Conservation (phyloP, 495 filamentous ascomycete genomes). For the Pyrenula massariospora region DNA sequence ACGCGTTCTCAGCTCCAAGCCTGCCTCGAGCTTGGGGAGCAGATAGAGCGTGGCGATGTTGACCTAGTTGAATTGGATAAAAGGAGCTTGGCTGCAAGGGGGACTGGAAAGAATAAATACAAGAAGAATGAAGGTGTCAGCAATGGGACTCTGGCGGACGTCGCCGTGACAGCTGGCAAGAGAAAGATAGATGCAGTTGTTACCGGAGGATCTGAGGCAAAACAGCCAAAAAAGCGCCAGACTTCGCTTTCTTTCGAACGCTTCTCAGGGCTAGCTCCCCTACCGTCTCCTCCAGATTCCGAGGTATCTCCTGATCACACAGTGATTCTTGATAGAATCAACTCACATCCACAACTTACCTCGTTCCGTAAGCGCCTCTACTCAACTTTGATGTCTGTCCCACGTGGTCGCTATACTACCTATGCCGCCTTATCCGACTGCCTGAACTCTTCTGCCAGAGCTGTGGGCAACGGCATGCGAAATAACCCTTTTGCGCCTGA, state of each 20-base stretch:
- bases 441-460: conserved; percentile 59
- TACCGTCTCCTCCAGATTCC: not conserved
- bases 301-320: not conserved
- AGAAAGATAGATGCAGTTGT: not conserved
- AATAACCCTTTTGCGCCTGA: conserved; percentile 58
- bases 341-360: conserved; percentile 32
- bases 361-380: conserved; percentile 49
- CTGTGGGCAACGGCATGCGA: conserved; percentile 68
- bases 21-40: conserved; percentile 14
- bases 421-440: conserved; percentile 60
- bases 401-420: conserved; percentile 55
- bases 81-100: conserved; percentile 13
- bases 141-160: not conserved
- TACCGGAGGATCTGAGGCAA: not conserved
- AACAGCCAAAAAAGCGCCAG: not conserved
- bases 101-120: conserved; percentile 11
- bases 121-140: not conserved
- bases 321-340: conserved; percentile 7
- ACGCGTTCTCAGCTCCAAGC: conserved; percentile 11
- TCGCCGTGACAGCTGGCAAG: not conserved
- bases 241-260: not conserved
- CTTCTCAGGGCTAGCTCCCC: not conserved
- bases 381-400: conserved; percentile 57
- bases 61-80: conserved; percentile 14
- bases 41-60: conserved; percentile 12